Evolutionary conservation across 306 rosid genomes (phyloP), one percentile per base, ranked within the genome.

Genomic region (Pterocarpus santalinus): DNA sequence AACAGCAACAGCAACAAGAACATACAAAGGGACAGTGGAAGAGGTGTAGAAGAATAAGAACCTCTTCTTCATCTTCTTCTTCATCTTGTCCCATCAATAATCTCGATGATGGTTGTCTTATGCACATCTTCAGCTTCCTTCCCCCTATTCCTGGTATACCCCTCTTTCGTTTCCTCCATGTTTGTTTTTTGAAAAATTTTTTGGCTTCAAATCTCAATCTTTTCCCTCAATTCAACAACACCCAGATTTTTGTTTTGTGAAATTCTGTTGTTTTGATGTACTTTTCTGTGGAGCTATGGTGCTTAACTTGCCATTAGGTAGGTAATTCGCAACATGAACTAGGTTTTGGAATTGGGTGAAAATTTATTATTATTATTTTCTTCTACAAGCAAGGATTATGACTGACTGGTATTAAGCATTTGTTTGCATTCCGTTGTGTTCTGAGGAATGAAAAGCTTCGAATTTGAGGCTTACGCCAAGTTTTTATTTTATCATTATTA

Each of bases 81-180:
- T 72, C 80, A 4, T 61, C 75, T 55, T 78, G 88, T 84, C 82
- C 65, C 12, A 89, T 95, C 70, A 89, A 80, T 69, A 89, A 78
- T 78, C 91, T 95, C 22, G 99, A 95, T 74, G 97, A 91, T 79
- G 99, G 99, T 7, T 90, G 93, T 76, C 97, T 95, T 53, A 95
- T 95, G 99, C 97, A 93, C 70, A 86, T 95, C 82, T 89, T 95
- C 82, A 92, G 95, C 86, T 95, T 92, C 86, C 98, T 95, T 70
- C 78, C 92, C 32, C 99, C 97, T 55, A 92, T 92, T 76, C 97
- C 99, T 77, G 99, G 99, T 95, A 87, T 60, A 69, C 49, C 75
- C 61, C 49, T 22, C 4, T 78, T 8, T n/a, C 55, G 0, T 32
- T 73, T 22, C 14, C 36, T 17, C 5, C 28, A 1, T 4, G 30